Base-by-base conservation (phyloP, 2,329 filamentous ascomycete genomes). In the Paramyrothecium sp. region DNA sequence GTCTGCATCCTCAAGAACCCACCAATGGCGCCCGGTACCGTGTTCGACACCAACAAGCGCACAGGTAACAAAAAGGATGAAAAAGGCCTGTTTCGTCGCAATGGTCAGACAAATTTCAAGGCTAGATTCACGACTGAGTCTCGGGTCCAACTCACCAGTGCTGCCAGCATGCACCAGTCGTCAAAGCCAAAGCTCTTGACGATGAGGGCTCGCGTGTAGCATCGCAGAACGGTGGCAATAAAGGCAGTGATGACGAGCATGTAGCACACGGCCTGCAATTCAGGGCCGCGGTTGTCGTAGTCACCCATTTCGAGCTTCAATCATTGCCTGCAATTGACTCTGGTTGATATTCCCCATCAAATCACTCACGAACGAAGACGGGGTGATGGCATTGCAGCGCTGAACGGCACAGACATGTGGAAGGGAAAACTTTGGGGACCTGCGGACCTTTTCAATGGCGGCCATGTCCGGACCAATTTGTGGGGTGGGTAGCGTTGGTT, bases 21-120 rank as follows among this genome's bases (percentile, higher is more conserved):
- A 41, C 21, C 63, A 64, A 59, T 77, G 74, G 3, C 71, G 67
- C 3, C 77, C 76, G 0, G 76, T 79, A 19, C 77, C 77, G 60
- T 76, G 68, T 12, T 69, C 58, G 22, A 78, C 65, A 20, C 77
- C 76, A 0, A 66, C 41, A 3, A 74, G 65, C 1, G 73, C 69
- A 46, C 63, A 71, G n/a, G 63, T 61, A 50, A 67, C 64, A 60
- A 73, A 78, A 5, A 71, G 57, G n/a, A 68, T 56, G 57, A 77
- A 78, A n/a, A 65, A 70, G 8, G 61, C 58, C 73, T 75, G 38
- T 44, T 4, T 44, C n/a, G 13, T 44, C 26, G 5, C 26, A 30
- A 30, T 30, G 38, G 13, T 44, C 38, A 44, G 38, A 17, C 38
- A 16, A 19, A 7, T 38, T 10, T 16, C 33, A 38, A 38, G 33